Percentiles rank a stretch among this genome's conserved stretches.
Evolutionary conservation across 768 basidiomycete species (phyloP).

Genomic region (Boletus sp.): DNA sequence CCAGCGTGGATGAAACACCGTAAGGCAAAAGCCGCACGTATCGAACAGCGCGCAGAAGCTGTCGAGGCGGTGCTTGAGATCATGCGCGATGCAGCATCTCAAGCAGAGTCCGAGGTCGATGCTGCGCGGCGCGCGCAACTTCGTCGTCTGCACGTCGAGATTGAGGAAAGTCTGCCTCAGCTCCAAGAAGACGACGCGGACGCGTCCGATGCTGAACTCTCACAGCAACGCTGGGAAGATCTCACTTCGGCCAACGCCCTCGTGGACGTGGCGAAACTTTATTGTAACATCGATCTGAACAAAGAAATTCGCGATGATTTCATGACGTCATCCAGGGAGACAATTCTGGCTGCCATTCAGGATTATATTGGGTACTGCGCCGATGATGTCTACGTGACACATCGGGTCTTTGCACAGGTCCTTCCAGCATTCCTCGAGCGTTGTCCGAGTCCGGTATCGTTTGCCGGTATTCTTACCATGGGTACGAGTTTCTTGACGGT

Average conservation of each 20-base stretch:
- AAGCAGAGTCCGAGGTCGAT: slow-evolving; percentile 42
- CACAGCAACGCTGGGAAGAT: slow-evolving; percentile 82
- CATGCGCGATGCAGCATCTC: slow-evolving; percentile 40
- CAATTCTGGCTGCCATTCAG: slow-evolving; percentile 61
- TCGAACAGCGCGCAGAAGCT: slow-evolving; percentile 60
- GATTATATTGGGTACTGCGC: slow-evolving; percentile 86
- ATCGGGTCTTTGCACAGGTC: slow-evolving; percentile 71
- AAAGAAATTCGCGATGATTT: slow-evolving; percentile 79
- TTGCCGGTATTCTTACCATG: slow-evolving; percentile 90
- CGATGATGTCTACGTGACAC: slow-evolving; percentile 80
- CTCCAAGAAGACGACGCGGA: slow-evolving; percentile 37
- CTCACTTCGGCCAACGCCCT: slow-evolving; percentile 90
- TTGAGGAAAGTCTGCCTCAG: slow-evolving; percentile 42
- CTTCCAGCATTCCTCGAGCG: slow-evolving; percentile 78
- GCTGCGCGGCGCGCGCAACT: slow-evolving; percentile 37
- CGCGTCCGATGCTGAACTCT: slow-evolving; percentile 41
- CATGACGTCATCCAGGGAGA: slow-evolving; percentile 62
- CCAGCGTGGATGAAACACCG: slow-evolving; percentile 89
- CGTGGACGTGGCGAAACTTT: slow-evolving; percentile 85
- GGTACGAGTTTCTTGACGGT: slow-evolving; percentile 89
- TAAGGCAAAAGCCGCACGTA: slow-evolving; percentile 60
- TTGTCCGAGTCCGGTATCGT: slow-evolving; percentile 92
- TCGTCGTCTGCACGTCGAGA: slow-evolving; percentile 34
- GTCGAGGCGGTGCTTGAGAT: slow-evolving; percentile 59
- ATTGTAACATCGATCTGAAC: slow-evolving; percentile 78